Evolutionary conservation across 2,329 filamentous ascomycete genomes (phyloP), one percentile per base, ranked within the genome.

Genomic region (Botrytis medusae): DNA sequence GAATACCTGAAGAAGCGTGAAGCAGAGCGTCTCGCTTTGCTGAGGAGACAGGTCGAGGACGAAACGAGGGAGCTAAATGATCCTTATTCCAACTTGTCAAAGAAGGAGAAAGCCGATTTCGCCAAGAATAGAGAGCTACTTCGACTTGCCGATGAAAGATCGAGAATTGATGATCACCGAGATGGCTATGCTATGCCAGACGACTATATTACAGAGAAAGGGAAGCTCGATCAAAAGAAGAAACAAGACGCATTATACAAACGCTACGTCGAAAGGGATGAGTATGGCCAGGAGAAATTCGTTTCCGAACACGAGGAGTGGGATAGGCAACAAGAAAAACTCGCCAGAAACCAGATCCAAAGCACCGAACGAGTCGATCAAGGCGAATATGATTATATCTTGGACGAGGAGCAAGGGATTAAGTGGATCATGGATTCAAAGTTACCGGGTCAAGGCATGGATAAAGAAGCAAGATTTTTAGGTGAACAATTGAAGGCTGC

Each of bases 261-360:
- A 81, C 90, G 95, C 69, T 95, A 97, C 78, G 91, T 97, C 5
- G 95, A 98, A 75, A 88, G 89, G 74, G 94, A 97, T 78, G 93
- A 97, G 78, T 91, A 91, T 78, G 95, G 95, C 7, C 91, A 96
- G 76, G 95, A 98, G 81, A 92, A 91, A 78, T 97, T 94, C 78
- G 89, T 97, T 73, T 97, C 94, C 8, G 96, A 99, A 81, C 93
- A 97, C 76, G 95, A 99, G 75, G 93, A 97, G 80, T 99, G 95
- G 95, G 96, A 99, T 81, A 86, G 90, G 73, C 95, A 98, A 80
- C 95, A 98, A 83, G 88, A 92, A 0, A 87, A 91, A 73, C 97
- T 97, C 82, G 95, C 94, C 9, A 96, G 95, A 81, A 91, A 93
- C 1, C 94, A 97, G 81, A 94, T 97, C 74, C 87, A 89, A 77